A percentile compares a stretch with the other conserved stretches of the same genome.
Evolutionary conservation across 371 early-diverging fungal genomes (phyloP).

Genomic region (Chytridiales sp.): DNA sequence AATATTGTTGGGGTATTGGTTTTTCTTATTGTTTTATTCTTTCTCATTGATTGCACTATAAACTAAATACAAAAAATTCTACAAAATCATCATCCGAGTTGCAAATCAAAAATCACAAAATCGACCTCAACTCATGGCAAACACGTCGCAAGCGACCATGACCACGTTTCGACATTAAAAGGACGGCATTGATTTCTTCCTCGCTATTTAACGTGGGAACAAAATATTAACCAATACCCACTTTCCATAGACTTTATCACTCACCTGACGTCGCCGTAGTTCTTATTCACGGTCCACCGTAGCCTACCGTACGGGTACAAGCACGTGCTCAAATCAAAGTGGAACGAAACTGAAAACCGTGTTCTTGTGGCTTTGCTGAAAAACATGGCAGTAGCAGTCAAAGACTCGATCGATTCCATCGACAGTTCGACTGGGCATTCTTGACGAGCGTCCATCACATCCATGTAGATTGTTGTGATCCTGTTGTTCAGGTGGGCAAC

Average conservation of each 20-base stretch:
- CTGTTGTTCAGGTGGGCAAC: conserved; percentile 1
- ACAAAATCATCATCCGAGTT: too few species aligned
- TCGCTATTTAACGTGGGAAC: conserved; percentile 1
- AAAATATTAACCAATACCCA: background rate
- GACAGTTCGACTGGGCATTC: conserved; percentile 3
- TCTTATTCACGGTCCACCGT: background rate
- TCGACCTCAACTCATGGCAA: conserved; percentile 2
- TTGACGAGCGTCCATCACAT: conserved; percentile 4
- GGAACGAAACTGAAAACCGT: conserved; percentile 12
- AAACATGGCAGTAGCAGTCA: conserved; percentile 2
- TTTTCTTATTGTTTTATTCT: too few species aligned
- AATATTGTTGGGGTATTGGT: too few species aligned
- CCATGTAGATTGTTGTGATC: conserved; percentile 2
- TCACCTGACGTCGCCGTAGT: conserved; percentile 15
- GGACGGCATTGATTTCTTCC: conserved; percentile 4
- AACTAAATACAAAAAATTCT: too few species aligned
- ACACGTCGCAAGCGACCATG: conserved; percentile 9
- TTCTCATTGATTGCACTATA: too few species aligned
- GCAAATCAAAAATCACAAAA: background rate
- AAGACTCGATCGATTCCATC: background rate
- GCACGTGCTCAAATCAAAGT: conserved; percentile 4
- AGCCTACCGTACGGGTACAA: conserved; percentile 9
- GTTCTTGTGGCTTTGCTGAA: background rate
- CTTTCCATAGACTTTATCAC: background rate
- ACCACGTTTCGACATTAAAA: background rate